Percentiles rank a stretch among this genome's conserved stretches.
These are phyloP conservation scores for Babesia caballi DNA, from an alignment of 169 alveolate species.

Conservation along the genomic window DNA sequence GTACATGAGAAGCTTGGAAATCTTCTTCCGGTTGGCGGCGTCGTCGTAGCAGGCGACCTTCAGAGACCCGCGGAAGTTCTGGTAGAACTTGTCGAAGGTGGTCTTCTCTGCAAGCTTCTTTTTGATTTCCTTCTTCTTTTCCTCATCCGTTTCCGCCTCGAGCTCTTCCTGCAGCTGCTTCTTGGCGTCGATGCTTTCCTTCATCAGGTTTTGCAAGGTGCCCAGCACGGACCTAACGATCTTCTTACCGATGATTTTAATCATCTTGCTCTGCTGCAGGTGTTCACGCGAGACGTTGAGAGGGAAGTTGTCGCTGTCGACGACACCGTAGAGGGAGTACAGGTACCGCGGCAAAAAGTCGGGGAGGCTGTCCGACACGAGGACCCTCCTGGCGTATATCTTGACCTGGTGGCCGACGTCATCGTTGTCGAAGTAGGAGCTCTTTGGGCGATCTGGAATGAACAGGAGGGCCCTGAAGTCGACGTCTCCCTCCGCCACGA, in stretches of 20 bases:
- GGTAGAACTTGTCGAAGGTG: constrained; percentile 83
- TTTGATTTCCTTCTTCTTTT: constrained; percentile 74
- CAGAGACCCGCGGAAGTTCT: constrained; percentile 87
- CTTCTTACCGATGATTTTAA: constrained; percentile 93
- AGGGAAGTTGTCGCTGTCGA: constrained; percentile 94
- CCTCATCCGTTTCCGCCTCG: constrained; percentile 80
- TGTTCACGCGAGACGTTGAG: constrained; percentile 92
- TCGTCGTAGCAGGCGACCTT: constrained; percentile 96
- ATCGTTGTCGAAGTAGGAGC: constrained; percentile 88
- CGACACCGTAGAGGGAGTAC: constrained; percentile 92
- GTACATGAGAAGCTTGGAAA: constrained; percentile 88
- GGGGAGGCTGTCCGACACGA: constrained; percentile 91
- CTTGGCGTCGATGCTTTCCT: constrained; percentile 81
- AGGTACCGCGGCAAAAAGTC: constrained; percentile 92
- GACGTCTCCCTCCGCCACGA: constrained; percentile 99
- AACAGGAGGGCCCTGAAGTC: constrained; percentile 95
- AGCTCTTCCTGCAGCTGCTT: constrained; percentile 76
- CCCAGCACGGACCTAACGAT: constrained; percentile 94
- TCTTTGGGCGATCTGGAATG: constrained; percentile 92
- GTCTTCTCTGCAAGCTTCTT: constrained; percentile 78
- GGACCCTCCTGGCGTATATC: constrained; percentile 89
- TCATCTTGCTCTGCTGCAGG: constrained; percentile 90
- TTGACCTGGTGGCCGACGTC: constrained; percentile 84
- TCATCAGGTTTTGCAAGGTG: constrained; percentile 88
- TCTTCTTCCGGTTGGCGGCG: constrained; percentile 89